Conservation (phyloP, 441 rosid species). For the Hura crepitans region DNA sequence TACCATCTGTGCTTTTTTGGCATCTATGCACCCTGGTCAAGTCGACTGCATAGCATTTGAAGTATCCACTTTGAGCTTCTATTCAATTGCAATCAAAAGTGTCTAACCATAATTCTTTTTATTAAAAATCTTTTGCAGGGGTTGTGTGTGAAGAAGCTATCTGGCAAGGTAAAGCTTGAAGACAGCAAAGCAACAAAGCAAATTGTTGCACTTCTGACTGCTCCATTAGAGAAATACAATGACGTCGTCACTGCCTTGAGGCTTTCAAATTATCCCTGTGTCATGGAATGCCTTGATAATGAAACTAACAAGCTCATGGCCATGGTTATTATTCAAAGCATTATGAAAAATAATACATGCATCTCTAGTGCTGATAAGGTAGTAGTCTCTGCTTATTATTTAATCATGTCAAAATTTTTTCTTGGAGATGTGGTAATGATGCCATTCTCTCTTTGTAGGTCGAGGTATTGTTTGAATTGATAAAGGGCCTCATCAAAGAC, state of each 20-base stretch:
- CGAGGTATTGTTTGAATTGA: slow-evolving; percentile 81
- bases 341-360: slow-evolving; percentile 79
- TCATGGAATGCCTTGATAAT: slow-evolving; percentile 74
- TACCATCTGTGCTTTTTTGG: not conserved
- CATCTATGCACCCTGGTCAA: slow-evolving; percentile 4
- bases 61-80: slow-evolving; percentile 7
- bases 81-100: not conserved
- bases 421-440: slow-evolving; percentile 14
- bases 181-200: slow-evolving; percentile 84
- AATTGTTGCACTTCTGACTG: slow-evolving; percentile 90
- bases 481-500: slow-evolving; percentile 84
- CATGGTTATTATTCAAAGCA: slow-evolving; percentile 79
- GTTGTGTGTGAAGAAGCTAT: slow-evolving; percentile 79
- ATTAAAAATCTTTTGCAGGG: slow-evolving; percentile 46
- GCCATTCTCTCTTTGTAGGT: slow-evolving; percentile 43
- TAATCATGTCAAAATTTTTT: slow-evolving; percentile 14
- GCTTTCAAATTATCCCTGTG: slow-evolving; percentile 75
- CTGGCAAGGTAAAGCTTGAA: slow-evolving; percentile 66
- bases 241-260: slow-evolving; percentile 78
- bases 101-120: not conserved
- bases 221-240: slow-evolving; percentile 92
- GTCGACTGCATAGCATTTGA: not conserved
- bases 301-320: slow-evolving; percentile 96
- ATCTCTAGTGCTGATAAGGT: slow-evolving; percentile 84
- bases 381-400: slow-evolving; percentile 16